These are phyloP conservation scores for Austroboletus sp. DNA, from an alignment of 1,284 basidiomycete genomes.

Conservation along the genomic window DNA sequence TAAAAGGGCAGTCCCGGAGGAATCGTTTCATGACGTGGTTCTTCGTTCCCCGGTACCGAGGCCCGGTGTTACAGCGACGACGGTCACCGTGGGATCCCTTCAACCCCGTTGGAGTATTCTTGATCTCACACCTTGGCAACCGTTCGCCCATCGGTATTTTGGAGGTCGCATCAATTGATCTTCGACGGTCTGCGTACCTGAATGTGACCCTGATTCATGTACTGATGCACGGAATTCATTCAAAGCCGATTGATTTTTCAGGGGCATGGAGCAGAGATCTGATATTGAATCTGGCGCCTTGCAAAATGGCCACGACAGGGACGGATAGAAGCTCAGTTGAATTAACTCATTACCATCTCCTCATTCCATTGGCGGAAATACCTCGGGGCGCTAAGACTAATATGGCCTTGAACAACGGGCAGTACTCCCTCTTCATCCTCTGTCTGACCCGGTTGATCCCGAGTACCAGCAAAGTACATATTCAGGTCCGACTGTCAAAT, in stretches of 20 bases:
- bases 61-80: slow-evolving; percentile 9
- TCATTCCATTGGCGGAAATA: slow-evolving; percentile 18
- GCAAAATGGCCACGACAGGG: slow-evolving; percentile 21
- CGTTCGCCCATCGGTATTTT: not conserved
- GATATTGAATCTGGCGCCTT: slow-evolving; percentile 14
- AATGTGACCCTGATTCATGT: slow-evolving; percentile 29
- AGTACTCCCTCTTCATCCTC: not conserved
- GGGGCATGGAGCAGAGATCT: slow-evolving; percentile 20
- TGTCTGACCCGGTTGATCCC: not conserved
- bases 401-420: too few relatives aligned
- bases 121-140: not conserved
- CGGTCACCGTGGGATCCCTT: slow-evolving; percentile 9
- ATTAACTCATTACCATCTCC: slow-evolving; percentile 9
- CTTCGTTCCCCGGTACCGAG: slow-evolving; percentile 20
- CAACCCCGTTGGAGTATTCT: not conserved
- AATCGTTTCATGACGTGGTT: slow-evolving; percentile 11
- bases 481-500: slow-evolving; percentile 4
- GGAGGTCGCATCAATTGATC: slow-evolving; percentile 15
- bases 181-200: slow-evolving; percentile 17
- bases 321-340: slow-evolving; percentile 19
- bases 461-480: slow-evolving; percentile 7
- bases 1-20: slow-evolving; percentile 3
- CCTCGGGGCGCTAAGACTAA: slow-evolving; percentile 3
- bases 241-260: slow-evolving; percentile 15
- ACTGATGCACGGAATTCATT: slow-evolving; percentile 21